phyloP scores from a whole-genome alignment of 345 rosid species.

The Aegle marmelos region DNA sequence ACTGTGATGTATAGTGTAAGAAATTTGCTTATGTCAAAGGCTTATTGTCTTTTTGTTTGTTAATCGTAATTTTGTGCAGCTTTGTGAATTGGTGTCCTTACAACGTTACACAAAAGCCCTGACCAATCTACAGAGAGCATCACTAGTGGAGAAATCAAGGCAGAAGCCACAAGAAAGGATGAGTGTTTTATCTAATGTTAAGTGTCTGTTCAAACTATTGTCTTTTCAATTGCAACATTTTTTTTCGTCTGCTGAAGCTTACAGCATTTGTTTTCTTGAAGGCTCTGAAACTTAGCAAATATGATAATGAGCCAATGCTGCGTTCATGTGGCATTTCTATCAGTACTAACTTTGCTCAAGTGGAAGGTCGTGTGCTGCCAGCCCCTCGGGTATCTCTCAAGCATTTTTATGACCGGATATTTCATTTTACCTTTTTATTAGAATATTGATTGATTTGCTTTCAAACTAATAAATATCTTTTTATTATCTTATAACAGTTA shows the following conservation, averaged over 20 bases:
- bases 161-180: constrained; percentile 94
- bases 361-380: constrained; percentile 74
- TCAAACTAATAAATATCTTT: background rate
- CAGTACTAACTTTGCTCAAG: constrained; percentile 51
- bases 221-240: background rate
- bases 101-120: constrained; percentile 92
- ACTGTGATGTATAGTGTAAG: background rate
- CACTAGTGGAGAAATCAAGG: constrained; percentile 86
- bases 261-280: constrained; percentile 25
- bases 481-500: constrained; percentile 42
- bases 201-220: constrained; percentile 2
- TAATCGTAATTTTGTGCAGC: constrained; percentile 38
- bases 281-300: constrained; percentile 70
- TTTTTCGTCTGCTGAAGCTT: background rate
- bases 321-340: constrained; percentile 71
- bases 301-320: constrained; percentile 66
- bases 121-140: constrained; percentile 62
- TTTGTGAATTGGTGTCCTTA: constrained; percentile 67
- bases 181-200: constrained; percentile 60
- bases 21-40: background rate
- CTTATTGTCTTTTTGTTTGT: background rate
- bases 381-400: constrained; percentile 61
- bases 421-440: background rate
- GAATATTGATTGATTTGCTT: background rate
- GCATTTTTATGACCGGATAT: too few relatives aligned